Conservation (phyloP, 192 early-diverging fungal genomes). For the Coemansia nantahalensis region DNA sequence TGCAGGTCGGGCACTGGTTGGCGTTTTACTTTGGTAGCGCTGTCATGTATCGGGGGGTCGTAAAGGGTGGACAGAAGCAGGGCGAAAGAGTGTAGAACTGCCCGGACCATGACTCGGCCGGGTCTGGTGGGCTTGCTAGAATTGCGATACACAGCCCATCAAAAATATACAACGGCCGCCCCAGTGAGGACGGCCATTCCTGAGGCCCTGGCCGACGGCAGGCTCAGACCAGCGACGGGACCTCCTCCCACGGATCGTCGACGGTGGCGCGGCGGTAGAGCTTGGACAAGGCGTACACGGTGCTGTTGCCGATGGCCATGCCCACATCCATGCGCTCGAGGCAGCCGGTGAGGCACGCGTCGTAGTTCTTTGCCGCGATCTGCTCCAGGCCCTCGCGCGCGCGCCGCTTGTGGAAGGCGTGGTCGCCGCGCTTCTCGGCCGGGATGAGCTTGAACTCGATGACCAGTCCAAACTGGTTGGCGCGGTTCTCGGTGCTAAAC, state of each 20-base stretch:
- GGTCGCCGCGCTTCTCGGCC: slow-evolving; percentile 6
- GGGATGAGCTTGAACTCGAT: slow-evolving; percentile 40
- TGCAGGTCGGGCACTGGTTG: too few relatives aligned
- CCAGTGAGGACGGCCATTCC: too few relatives aligned
- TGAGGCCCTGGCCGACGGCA: too few relatives aligned
- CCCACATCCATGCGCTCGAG: slow-evolving; percentile 39
- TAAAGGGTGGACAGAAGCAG: too few relatives aligned
- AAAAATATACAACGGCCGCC: too few relatives aligned
- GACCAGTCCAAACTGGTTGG: slow-evolving; percentile 33
- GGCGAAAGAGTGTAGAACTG: too few relatives aligned
- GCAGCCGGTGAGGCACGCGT: slow-evolving; percentile 21
- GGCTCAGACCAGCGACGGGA: slow-evolving; percentile 1
- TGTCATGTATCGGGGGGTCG: too few relatives aligned
- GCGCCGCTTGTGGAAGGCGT: slow-evolving; percentile 3
- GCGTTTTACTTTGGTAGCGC: too few relatives aligned
- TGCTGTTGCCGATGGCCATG: slow-evolving; percentile 38
- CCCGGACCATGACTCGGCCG: too few relatives aligned
- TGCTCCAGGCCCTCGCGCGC: slow-evolving; percentile 15
- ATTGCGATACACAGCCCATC: too few relatives aligned
- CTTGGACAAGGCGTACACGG: slow-evolving; percentile 5
- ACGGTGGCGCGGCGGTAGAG: slow-evolving; percentile 15
- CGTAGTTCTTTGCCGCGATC: slow-evolving; percentile 19
- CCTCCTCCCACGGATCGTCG: slow-evolving; percentile 13
- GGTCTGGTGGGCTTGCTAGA: too few relatives aligned
- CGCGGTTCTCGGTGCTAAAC: slow-evolving; percentile 13